These are phyloP conservation scores for Oropetium thomaeum DNA, from an alignment of 176 grass and related monocot genomes.

Conservation along the genomic window DNA sequence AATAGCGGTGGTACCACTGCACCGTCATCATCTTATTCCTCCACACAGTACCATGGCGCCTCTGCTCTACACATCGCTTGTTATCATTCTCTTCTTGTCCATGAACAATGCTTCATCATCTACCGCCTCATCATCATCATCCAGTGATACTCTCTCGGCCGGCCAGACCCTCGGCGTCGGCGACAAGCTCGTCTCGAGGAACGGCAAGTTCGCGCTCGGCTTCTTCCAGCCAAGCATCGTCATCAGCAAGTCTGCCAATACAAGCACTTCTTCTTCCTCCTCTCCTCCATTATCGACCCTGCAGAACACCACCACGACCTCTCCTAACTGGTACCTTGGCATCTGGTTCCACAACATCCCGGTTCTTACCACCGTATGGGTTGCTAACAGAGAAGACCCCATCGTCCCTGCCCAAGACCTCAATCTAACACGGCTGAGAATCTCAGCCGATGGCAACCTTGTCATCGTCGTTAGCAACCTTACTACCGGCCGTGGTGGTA, in stretches of 20 bases:
- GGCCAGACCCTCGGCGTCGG: background rate
- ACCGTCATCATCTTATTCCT: background rate
- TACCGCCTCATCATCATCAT: no score
- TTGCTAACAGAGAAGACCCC: background rate
- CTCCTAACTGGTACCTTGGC: background rate
- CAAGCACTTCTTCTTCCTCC: no score
- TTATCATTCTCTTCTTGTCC: background rate
- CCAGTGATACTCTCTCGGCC: background rate
- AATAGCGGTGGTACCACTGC: background rate
- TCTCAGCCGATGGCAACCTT: background rate
- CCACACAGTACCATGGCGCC: background rate
- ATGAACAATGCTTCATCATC: background rate
- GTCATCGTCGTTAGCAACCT: background rate
- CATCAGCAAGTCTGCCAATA: background rate
- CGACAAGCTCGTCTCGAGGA: constrained; percentile 42
- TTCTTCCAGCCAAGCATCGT: constrained; percentile 38
- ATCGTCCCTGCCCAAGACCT: background rate
- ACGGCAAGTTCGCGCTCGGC: constrained; percentile 44
- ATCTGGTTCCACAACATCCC: background rate
- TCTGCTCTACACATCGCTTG: background rate
- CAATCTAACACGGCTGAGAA: background rate
- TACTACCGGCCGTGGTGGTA: no score
- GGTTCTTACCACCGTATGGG: background rate
- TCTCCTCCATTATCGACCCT: no score
- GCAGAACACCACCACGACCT: background rate